Base-by-base conservation (phyloP, 75 land plant genomes). In the Pinus albicaulis region DNA sequence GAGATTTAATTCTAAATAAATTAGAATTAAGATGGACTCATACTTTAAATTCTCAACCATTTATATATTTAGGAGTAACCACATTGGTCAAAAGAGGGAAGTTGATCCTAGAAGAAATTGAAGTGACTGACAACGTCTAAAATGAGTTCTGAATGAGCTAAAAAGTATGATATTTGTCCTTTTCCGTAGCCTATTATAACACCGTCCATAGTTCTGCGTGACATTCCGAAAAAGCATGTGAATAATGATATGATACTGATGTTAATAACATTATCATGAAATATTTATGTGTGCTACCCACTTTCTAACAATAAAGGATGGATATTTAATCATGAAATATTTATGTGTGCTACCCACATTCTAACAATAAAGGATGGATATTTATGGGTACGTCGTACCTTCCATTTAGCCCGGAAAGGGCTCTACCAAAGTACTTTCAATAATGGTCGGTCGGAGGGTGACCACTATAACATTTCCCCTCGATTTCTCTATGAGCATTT, bases 321-420 rank as follows among this genome's bases (percentile, higher is more conserved):
- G 31, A 31, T 31, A 31, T 31, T 31, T 0, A 31, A 57, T 0
- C 3, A 0, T 3, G 4, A 3, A 19, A 5, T 4, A 17, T 16
- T 19, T 31, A 4, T 20, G 17, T 28, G 28, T 14, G 44, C 16
- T 20, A 22, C 2, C 31, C 31, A 31, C 2, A 31, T 31, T 31
- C 31, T 31, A 31, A 10, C 16, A 58, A 77, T 3, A 28, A 15
- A 16, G 3, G 55, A 48, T 5, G 15, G 25, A 3, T 22, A 61
- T 13, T 62, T 26, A 66, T 23, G 24, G 7, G 24, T 38, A 88
- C 86, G 86, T 71, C 73, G 78, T 82, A 7, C 89, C 90, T 83
- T 89, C 86, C 79, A 86, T 85, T 89, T 86, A 89, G 8, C 90
- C 90, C 7, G 31, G 31, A 52, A 89, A 89, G 0, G 89, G 90